phyloP scores from a whole-genome alignment of 2,329 filamentous ascomycete genomes.

The Trematosphaeria pertusa region DNA sequence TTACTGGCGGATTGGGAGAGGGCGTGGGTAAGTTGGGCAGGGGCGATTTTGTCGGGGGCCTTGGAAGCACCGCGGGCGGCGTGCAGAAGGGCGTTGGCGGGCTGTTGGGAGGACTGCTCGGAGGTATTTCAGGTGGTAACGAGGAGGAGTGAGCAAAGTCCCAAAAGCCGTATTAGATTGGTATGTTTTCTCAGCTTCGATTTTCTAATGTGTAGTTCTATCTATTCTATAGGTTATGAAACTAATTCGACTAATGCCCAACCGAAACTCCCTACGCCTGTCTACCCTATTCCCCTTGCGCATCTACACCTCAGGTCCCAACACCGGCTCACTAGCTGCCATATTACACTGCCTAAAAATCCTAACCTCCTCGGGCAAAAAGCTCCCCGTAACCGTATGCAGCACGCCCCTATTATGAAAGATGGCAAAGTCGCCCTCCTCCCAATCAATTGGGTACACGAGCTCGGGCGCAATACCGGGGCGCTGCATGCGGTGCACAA shows the following conservation, averaged over 20 bases:
- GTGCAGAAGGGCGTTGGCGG: slow-evolving; percentile 48
- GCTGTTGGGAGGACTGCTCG: slow-evolving; percentile 41
- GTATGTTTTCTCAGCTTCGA: too few species aligned
- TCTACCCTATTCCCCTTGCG: too few species aligned
- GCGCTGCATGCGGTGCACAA: slow-evolving; percentile 74
- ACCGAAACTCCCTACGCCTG: not conserved
- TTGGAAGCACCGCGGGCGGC: slow-evolving; percentile 52
- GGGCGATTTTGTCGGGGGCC: slow-evolving; percentile 53
- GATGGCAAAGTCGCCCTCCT: slow-evolving; percentile 76
- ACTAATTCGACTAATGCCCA: not conserved
- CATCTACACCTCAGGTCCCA: slow-evolving; percentile 53
- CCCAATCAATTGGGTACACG: slow-evolving; percentile 80
- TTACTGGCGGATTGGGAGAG: slow-evolving; percentile 53
- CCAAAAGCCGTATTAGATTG: too few species aligned
- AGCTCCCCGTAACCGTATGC: slow-evolving; percentile 78
- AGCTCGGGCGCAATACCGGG: slow-evolving; percentile 72
- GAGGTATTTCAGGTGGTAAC: slow-evolving; percentile 30
- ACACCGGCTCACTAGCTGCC: slow-evolving; percentile 67
- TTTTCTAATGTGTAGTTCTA: not conserved
- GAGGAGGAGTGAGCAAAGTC: slow-evolving; percentile 22
- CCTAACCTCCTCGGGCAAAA: slow-evolving; percentile 74
- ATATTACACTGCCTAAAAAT: slow-evolving; percentile 82
- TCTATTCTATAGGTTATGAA: slow-evolving; percentile 1
- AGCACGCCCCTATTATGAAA: slow-evolving; percentile 80
- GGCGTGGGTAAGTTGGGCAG: slow-evolving; percentile 54